These are phyloP conservation scores for Colletotrichum navitas DNA, from an alignment of 2,329 filamentous ascomycete species.

Conservation along the genomic window DNA sequence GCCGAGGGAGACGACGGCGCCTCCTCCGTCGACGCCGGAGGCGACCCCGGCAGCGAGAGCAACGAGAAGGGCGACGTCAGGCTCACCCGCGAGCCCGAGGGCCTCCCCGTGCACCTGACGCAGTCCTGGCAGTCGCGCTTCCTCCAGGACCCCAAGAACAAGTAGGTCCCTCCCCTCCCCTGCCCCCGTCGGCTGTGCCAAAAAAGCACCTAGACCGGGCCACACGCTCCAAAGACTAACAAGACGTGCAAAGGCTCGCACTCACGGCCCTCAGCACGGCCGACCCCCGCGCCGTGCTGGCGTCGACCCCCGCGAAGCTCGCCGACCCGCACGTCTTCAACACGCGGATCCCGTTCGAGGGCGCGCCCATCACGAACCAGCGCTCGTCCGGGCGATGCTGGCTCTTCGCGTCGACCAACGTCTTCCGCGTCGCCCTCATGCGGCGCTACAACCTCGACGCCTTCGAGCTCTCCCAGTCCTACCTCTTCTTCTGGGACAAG, in stretches of 20 bases:
- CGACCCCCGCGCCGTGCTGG: conserved; percentile 75
- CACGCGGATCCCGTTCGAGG: conserved; percentile 84
- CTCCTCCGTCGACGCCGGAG: conserved; percentile 47
- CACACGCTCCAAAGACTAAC: not conserved
- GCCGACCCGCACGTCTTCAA: conserved; percentile 86
- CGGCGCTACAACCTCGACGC: conserved; percentile 81
- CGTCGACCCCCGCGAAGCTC: conserved; percentile 72
- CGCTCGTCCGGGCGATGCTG: conserved; percentile 86
- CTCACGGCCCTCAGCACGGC: conserved; percentile 78
- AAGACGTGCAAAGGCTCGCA: conserved; percentile 69
- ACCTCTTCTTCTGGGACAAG: conserved; percentile 95
- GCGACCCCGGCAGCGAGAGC: conserved; percentile 54
- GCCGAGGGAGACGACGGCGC: conserved; percentile 63
- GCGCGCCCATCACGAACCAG: conserved; percentile 87
- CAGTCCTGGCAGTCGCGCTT: conserved; percentile 72
- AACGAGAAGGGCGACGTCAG: conserved; percentile 66
- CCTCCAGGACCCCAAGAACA: conserved; percentile 74
- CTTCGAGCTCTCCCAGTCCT: conserved; percentile 89
- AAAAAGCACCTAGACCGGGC: no score
- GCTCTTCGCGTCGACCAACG: conserved; percentile 93
- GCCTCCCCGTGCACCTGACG: conserved; percentile 65
- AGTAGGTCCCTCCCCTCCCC: conserved; percentile 53
- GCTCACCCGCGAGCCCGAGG: conserved; percentile 53
- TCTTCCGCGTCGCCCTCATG: conserved; percentile 91
- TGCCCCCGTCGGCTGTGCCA: no score